Base-by-base conservation (phyloP, 1,284 basidiomycete species). In the Apiotrichum laibachii region DNA sequence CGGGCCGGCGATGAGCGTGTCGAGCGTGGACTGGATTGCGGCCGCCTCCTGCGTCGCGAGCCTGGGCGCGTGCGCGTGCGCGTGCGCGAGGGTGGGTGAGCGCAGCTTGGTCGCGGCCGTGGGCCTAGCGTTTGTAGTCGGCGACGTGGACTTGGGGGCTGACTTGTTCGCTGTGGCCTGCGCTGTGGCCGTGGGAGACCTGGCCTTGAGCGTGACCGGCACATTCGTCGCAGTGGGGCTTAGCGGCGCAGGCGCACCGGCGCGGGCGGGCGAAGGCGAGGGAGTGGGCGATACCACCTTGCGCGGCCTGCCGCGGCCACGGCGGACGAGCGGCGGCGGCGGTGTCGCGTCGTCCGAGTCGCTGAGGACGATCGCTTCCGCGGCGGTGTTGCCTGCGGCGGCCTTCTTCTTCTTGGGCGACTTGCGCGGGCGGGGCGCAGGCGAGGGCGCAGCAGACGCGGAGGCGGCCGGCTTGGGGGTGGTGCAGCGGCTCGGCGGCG, bases 1-100 rank as follows among this genome's bases (percentile, higher is more conserved):
- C 2, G 54, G 58, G 2, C 49, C 54, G 18, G 56, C 50, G 34
- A 56, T 45, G 37, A 60, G 46, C 15, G n/a, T 18, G 16, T 55
- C 54, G 18, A 60, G 54, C n/a, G 44, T 46, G 22, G 50, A 48
- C 19, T 60, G 58, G 10, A 44, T 9, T 7, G 15, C 15, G 2
- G 37, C 12, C 11, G 10, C 40, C 9, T 8, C 40, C 18, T 16
- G 40, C 9, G 26, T 31, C 26, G 4, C 26, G 26, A 31, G 26
- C 26, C n/a, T n/a, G n/a, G n/a, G n/a, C n/a, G n/a, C n/a, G n/a
- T n/a, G n/a, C n/a, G 7, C 13, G 34, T 7, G 34, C 8, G 34
- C 34, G 7, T 8, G 8, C 34, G 7, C 13, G 34, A 13, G 34
- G 34, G 37, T 11, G 11, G 37, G 15, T 10, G 37, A 16, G 15